Base-by-base conservation (phyloP, 257 asterid species). In the Leptodermis oblonga region DNA sequence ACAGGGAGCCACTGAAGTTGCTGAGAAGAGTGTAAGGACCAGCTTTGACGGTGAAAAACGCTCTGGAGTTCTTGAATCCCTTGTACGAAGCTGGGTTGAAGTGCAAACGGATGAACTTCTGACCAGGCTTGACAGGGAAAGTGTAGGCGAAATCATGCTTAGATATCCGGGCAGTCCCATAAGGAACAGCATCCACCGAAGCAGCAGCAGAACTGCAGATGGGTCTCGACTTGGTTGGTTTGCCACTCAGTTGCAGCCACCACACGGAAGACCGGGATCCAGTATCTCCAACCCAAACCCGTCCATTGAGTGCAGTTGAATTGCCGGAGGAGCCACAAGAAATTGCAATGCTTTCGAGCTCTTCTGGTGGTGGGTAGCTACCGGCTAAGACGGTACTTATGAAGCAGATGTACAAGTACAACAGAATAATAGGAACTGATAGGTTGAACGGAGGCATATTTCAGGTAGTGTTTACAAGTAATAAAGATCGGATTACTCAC, bases 291-390 rank as follows among this genome's bases (percentile, higher is more conserved):
- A 70, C 33, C 91, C 91, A 87, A 68, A 77, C 11, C 15, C 91
- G 86, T 7, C 87, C 88, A 33, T 85, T 82, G 22, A 37, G 55
- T 14, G 82, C 80, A 20, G 77, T 65, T 52, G n/a, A 71, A 53
- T 73, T 73, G 59, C 79, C 78, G 13, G 86, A 76, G 52, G 80
- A 77, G 34, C 95, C 89, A 65, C 91, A 85, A 39, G 91, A 87
- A 76, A 87, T 70, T 75, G 86, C 84, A 37, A 76, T 34, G 45
- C 53, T 65, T 15, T 77, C 82, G 6, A 68, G 77, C 37, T 49
- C 59, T 52, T 49, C 59, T 52, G 59, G 54, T 12, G 73, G 70
- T 20, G 34, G 9, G 72, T 30, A 31, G 65, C 46, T 75, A 26
- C 56, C 26, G 55, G 83, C 78, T 60, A 34, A 56, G 66, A 73